Base-by-base conservation (phyloP, 1,284 basidiomycete genomes). In the Somion occarium region DNA sequence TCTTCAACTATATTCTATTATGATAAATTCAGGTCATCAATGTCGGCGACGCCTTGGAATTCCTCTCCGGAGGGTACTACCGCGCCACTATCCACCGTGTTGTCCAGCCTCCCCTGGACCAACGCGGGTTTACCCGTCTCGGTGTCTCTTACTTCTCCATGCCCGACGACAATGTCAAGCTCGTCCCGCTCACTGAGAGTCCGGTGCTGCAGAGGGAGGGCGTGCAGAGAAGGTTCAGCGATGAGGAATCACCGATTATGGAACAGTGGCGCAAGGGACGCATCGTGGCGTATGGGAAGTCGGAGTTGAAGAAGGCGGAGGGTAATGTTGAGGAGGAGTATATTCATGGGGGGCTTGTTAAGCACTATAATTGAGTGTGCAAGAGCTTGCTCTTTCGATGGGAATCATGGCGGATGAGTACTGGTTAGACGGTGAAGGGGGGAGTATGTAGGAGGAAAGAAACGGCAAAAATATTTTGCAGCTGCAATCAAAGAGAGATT, bases 21-120 rank as follows among this genome's bases (percentile, higher is more conserved):
- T n/a, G n/a, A 18, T 37, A 37, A 22, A 2, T 11, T 1, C 9
- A 70, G 69, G 61, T 70, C 34, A 62, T 75, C 50, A 76, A 76
- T 58, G 69, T 69, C 38, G 73, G 73, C 41, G 74, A 76, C 53
- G 59, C 64, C 4, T 62, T 73, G 37, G 68, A 69, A 53, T 73
- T 75, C 60, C 55, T 75, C 18, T 72, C 73, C 2, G 74, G 72
- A 9, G 69, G 68, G 0, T 74, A 69, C 61, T 69, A 76, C 64
- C 73, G 70, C 52, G 70, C 68, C 15, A 73, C 68, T 0, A 63
- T 71, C 34, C 69, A 71, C 55, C 69, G 73, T 44, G 78, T 80
- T 44, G 60, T 73, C 25, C 69, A 74, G 22, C 79, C 78, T 11
- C 78, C 77, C 0, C 55, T 62, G 15, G 78, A 80, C 56, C 79